These are phyloP conservation scores for Corchorus capsularis DNA, from an alignment of 345 rosid genomes.

Conservation along the genomic window DNA sequence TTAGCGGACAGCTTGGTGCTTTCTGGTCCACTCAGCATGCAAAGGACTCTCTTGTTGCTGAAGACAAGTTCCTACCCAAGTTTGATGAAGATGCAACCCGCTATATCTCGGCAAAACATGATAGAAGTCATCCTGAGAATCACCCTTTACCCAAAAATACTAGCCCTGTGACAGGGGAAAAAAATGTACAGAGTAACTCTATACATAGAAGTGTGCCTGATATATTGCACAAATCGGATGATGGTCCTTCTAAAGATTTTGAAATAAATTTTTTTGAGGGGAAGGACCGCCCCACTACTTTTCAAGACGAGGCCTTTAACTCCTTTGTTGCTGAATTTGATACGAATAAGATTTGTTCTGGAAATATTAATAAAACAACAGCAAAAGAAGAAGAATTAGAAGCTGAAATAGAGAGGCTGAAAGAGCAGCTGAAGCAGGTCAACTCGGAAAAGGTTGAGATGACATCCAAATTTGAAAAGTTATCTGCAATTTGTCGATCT, in stretches of 20 bases:
- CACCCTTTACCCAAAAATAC: slow-evolving; percentile 35
- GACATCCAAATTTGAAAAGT: slow-evolving; percentile 80
- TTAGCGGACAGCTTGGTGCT: slow-evolving; percentile 78
- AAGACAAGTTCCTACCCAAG: slow-evolving; percentile 54
- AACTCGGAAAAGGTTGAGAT: slow-evolving; percentile 79
- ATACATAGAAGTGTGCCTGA: slow-evolving; percentile 35
- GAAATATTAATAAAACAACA: slow-evolving; percentile 30
- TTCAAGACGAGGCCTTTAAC: slow-evolving; percentile 64
- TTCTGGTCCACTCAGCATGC: slow-evolving; percentile 95
- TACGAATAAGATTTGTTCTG: slow-evolving; percentile 53
- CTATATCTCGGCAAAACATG: slow-evolving; percentile 43
- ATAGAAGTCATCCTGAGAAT: slow-evolving; percentile 31
- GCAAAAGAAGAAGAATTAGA: slow-evolving; percentile 57
- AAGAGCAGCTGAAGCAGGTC: slow-evolving; percentile 71
- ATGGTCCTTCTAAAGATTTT: slow-evolving; percentile 49
- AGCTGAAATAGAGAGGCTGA: slow-evolving; percentile 74
- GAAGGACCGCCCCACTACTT: slow-evolving; percentile 32
- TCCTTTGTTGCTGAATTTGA: slow-evolving; percentile 89
- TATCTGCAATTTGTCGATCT: slow-evolving; percentile 91
- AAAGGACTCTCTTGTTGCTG: slow-evolving; percentile 47
- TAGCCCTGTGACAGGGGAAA: slow-evolving; percentile 53
- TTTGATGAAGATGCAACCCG: slow-evolving; percentile 64
- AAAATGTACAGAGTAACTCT: slow-evolving; percentile 39
- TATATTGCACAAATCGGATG: slow-evolving; percentile 37
- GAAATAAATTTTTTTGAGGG: slow-evolving; percentile 52